Conservation (phyloP, 2,329 filamentous ascomycete genomes). For the Fusarium heterosporum region DNA sequence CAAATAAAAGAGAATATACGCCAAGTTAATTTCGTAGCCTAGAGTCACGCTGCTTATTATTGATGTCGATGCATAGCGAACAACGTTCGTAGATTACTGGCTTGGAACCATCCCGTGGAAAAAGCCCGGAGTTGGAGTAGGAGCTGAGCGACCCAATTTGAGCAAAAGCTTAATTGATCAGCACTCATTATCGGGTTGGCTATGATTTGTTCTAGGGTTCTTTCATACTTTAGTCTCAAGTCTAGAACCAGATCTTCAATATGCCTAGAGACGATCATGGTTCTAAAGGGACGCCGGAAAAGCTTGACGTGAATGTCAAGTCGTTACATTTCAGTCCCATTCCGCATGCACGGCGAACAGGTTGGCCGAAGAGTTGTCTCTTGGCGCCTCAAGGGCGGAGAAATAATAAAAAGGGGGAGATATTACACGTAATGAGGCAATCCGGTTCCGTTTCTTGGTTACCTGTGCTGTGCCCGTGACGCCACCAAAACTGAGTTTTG, state of each 20-base stretch:
- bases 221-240: no score
- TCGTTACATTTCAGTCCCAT: no score
- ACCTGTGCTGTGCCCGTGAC: no score
- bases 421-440: neutral
- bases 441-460: conserved; percentile 1
- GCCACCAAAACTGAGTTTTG: conserved; percentile 27
- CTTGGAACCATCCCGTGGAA: conserved; percentile 19
- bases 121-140: conserved; percentile 31
- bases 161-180: conserved; percentile 4
- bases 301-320: neutral
- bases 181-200: neutral
- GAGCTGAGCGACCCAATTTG: conserved; percentile 35
- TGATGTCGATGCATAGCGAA: no score
- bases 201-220: no score
- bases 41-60: no score
- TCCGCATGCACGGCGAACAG: no score
- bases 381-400: conserved; percentile 11
- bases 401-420: neutral
- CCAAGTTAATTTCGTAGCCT: no score
- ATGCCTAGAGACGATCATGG: neutral
- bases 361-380: conserved; percentile 13
- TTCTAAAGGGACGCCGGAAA: neutral
- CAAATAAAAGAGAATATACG: no score
- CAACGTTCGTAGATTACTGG: no score
- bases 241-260: neutral